phyloP scores from a whole-genome alignment of 257 asterid genomes.

The Haberlea rhodopensis region DNA sequence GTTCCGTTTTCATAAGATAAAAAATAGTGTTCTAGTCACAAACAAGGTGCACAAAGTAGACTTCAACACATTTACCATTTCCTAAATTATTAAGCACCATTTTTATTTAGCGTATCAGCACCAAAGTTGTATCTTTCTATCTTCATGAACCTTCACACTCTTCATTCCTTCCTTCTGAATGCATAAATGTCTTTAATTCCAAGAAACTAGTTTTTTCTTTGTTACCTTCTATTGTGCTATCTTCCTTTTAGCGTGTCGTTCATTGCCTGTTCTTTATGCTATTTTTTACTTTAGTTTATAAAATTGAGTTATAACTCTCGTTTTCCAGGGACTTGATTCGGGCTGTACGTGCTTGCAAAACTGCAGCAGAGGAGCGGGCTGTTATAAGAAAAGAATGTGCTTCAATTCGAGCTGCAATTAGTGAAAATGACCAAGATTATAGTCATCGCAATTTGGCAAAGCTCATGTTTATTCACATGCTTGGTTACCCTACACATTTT shows the following conservation, averaged over 20 bases:
- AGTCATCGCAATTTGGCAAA: slow-evolving; percentile 96
- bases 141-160: neutral
- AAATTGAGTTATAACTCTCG: slow-evolving; percentile 7
- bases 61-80: neutral
- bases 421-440: slow-evolving; percentile 86
- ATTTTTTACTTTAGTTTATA: neutral
- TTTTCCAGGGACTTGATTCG: slow-evolving; percentile 96
- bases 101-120: neutral
- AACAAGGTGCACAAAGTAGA: neutral
- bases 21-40: neutral
- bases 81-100: neutral
- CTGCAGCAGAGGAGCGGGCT: slow-evolving; percentile 99
- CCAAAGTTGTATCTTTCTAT: neutral
- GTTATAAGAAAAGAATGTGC: slow-evolving; percentile 98
- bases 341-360: slow-evolving; percentile 92
- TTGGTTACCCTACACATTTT: slow-evolving; percentile 98
- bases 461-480: slow-evolving; percentile 99
- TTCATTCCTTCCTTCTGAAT: neutral
- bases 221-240: too few relatives aligned
- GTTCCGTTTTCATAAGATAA: neutral
- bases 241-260: neutral
- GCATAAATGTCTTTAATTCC: neutral
- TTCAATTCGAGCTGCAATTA: slow-evolving; percentile 88
- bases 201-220: too few relatives aligned
- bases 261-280: slow-evolving; percentile 15